phyloP scores from a whole-genome alignment of 225 moss, liverwort and hornwort species.

The Sphagnum contortum region DNA sequence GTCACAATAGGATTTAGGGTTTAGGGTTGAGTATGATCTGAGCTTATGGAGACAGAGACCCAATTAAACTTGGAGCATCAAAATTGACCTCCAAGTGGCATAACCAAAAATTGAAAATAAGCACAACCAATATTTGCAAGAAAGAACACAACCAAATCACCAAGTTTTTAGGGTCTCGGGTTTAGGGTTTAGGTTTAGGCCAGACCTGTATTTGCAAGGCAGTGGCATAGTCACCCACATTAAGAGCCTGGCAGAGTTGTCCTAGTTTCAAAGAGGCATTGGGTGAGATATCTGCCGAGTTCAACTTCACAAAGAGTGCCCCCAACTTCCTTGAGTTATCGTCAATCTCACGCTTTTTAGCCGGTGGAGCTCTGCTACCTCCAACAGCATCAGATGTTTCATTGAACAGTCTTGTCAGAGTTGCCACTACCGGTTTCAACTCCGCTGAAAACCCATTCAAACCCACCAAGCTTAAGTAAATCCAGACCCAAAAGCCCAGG shows the following conservation, averaged over 20 bases:
- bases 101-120: too few relatives aligned
- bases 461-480: too few relatives aligned
- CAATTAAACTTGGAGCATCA: too few relatives aligned
- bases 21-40: too few relatives aligned
- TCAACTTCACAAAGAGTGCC: conserved; percentile 78
- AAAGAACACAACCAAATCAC: too few relatives aligned
- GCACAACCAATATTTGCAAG: too few relatives aligned
- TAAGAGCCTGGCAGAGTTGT: conserved; percentile 75
- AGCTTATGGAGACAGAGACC: too few relatives aligned
- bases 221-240: conserved; percentile 51
- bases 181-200: too few relatives aligned
- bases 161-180: too few relatives aligned
- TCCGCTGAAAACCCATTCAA: conserved; percentile 37
- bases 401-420: conserved; percentile 68
- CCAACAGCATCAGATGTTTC: conserved; percentile 72
- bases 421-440: conserved; percentile 66
- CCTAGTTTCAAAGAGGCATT: conserved; percentile 74
- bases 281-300: conserved; percentile 68
- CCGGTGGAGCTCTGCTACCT: conserved; percentile 64
- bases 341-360: conserved; percentile 82
- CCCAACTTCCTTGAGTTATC: conserved; percentile 85
- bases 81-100: too few relatives aligned
- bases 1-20: too few relatives aligned
- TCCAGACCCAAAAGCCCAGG: too few relatives aligned
- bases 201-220: conserved; percentile 90